A percentile compares a stretch with the other conserved stretches of the same genome.
Evolutionary conservation across 2,329 filamentous ascomycete genomes (phyloP).

Genomic region (Scedosporium minutisporum): DNA sequence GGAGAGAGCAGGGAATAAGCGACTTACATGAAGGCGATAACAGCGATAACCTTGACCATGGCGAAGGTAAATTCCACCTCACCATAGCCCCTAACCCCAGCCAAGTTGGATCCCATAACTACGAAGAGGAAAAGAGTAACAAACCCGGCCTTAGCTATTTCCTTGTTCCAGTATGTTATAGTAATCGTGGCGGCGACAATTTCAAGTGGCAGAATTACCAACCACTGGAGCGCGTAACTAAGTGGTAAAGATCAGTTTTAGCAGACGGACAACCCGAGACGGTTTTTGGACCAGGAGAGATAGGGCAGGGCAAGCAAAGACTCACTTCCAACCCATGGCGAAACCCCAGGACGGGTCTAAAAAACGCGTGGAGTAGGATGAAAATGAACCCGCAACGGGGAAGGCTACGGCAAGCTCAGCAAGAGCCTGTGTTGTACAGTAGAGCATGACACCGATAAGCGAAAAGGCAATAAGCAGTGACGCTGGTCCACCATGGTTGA

Average conservation of each 20-base stretch:
- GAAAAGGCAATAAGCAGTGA: slow-evolving; percentile 68
- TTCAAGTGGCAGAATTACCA: slow-evolving; percentile 73
- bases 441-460: slow-evolving; percentile 79
- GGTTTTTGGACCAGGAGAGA: not conserved
- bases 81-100: slow-evolving; percentile 80
- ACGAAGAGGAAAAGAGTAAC: slow-evolving; percentile 70
- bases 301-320: slow-evolving; percentile 11
- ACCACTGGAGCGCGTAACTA: slow-evolving; percentile 81
- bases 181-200: slow-evolving; percentile 82
- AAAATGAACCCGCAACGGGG: slow-evolving; percentile 85
- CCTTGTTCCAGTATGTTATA: slow-evolving; percentile 66
- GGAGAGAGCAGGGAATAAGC: not conserved
- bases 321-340: slow-evolving; percentile 87
- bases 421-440: slow-evolving; percentile 82
- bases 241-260: not conserved
- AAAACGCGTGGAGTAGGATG: slow-evolving; percentile 84
- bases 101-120: slow-evolving; percentile 76
- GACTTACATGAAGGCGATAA: slow-evolving; percentile 77
- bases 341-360: slow-evolving; percentile 91
- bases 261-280: not conserved
- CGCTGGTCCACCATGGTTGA: slow-evolving; percentile 66
- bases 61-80: slow-evolving; percentile 86
- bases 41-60: slow-evolving; percentile 74
- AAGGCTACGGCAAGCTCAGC: slow-evolving; percentile 88
- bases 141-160: slow-evolving; percentile 61